Conservation (phyloP, 2,329 filamentous ascomycete genomes). For the Colletotrichum sp. region DNA sequence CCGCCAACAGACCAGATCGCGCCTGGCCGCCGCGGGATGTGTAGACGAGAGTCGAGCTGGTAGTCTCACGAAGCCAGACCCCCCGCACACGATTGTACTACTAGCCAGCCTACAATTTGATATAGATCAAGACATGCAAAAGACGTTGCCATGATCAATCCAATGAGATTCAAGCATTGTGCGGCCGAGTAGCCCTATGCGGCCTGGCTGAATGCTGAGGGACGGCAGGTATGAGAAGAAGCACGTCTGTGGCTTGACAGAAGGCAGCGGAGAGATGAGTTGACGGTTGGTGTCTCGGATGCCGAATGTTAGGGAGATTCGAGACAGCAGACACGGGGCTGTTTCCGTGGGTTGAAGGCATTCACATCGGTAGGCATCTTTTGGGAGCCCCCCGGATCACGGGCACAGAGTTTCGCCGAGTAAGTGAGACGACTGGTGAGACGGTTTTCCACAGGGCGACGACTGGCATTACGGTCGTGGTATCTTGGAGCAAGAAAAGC, state of each 20-base stretch:
- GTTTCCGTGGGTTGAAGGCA: neutral
- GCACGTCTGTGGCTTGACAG: neutral
- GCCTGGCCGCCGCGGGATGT: constrained; percentile 2
- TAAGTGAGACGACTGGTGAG: neutral
- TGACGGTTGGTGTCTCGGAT: neutral
- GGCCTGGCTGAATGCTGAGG: constrained; percentile 22
- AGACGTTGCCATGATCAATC: constrained; percentile 11
- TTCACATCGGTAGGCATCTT: neutral
- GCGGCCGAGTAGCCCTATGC: constrained; percentile 3
- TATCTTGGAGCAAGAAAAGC: neutral
- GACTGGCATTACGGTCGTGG: neutral
- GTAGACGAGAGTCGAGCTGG: constrained; percentile 5
- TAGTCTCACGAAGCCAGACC: constrained; percentile 3
- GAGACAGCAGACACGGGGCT: neutral
- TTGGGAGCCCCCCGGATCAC: neutral
- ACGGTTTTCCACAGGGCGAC: constrained; percentile 4
- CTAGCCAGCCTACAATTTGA: constrained; percentile 23
- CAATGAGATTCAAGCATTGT: neutral
- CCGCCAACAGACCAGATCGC: constrained; percentile 1
- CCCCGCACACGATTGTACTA: constrained; percentile 21
- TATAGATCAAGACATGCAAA: constrained; percentile 30
- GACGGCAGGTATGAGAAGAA: neutral
- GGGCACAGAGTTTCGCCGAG: neutral
- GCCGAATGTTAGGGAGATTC: neutral
- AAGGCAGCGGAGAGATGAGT: neutral